Percentiles rank a stretch among this genome's conserved stretches.
These are phyloP conservation scores for Phialocephala subalpina DNA, from an alignment of 2,329 filamentous ascomycete genomes.

Conservation along the genomic window DNA sequence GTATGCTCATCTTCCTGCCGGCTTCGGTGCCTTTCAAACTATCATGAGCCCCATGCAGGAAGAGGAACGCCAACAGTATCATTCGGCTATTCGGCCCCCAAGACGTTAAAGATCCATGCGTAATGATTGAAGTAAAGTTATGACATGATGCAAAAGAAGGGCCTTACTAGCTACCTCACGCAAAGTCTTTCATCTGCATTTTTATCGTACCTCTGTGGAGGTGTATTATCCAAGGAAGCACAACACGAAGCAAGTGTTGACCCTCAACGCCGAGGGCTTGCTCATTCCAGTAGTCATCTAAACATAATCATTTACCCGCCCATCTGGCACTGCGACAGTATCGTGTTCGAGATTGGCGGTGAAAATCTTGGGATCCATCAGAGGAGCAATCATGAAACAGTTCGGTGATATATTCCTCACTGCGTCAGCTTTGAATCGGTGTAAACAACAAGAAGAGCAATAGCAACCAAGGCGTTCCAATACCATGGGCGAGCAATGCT, in stretches of 20 bases:
- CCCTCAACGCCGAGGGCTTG: not conserved
- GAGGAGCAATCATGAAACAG: not conserved
- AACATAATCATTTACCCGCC: not conserved
- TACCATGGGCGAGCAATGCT: not conserved
- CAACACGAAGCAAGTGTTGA: not conserved
- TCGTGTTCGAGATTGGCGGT: not conserved
- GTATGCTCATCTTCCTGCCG: not conserved
- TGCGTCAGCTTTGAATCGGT: not conserved
- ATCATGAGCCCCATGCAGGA: slow-evolving; percentile 1
- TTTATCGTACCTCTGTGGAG: not conserved
- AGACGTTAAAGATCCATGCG: slow-evolving; percentile 2
- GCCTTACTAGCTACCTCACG: not conserved
- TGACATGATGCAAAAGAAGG: not conserved
- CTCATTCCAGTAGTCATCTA: not conserved
- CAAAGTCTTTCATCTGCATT: not conserved
- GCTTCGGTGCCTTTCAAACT: slow-evolving; percentile 7
- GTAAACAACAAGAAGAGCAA: not conserved
- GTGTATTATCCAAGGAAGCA: not conserved
- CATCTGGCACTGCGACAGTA: slow-evolving; percentile 13
- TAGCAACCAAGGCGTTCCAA: not conserved
- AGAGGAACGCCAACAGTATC: not conserved
- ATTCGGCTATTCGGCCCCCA: not conserved
- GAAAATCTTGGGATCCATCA: not conserved
- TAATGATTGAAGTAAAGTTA: not conserved
- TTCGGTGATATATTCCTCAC: not conserved